Base-by-base conservation (phyloP, 1,284 basidiomycete genomes). In the Singerocomus inundabilis region DNA sequence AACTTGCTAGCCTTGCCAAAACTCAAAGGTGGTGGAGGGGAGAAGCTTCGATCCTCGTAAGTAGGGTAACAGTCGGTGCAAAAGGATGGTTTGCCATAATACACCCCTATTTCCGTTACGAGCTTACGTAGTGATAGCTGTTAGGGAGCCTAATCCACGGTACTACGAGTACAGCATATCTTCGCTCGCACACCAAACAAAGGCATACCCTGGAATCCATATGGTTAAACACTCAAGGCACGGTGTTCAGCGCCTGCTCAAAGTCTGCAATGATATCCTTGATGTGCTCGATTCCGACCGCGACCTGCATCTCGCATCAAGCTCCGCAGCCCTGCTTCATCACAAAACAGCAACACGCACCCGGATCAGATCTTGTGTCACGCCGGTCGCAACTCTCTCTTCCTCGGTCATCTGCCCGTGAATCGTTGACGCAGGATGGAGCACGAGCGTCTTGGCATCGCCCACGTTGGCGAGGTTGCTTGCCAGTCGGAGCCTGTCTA, bases 261-360 rank as follows among this genome's bases (percentile, higher is more conserved):
- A 94, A 92, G 69, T 94, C 91, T 10, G 88, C 88, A 58, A 92
- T 86, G 64, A 93, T 93, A 63, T 93, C 90, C 33, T 76, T 76
- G 61, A 93, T 91, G 58, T 84, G 84, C 70, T 95, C 93, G 56
- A 91, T 91, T n/a, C 92, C 92, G 39, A 86, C 84, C 4, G 80
- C 76, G 7, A 81, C 77, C 79, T 81, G 56, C 15, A 33, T n/a
- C 11, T 16, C 11, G 25, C 4, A 15, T 6, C 10, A 24, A n/a
- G 13, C n/a, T n/a, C n/a, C n/a, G n/a, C n/a, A n/a, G n/a, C n/a
- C n/a, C n/a, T n/a, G n/a, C n/a, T n/a, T n/a, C n/a, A n/a, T n/a
- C n/a, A n/a, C n/a, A n/a, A n/a, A n/a, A n/a, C n/a, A n/a, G 21
- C 12, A 8, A 44, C 9, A 73, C 82, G 57, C 63, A 91, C 83